A percentile compares a stretch with the other conserved stretches of the same genome.
These are phyloP conservation scores for Pterocarpus macrocarpus DNA, from an alignment of 306 rosid species.

Conservation along the genomic window DNA sequence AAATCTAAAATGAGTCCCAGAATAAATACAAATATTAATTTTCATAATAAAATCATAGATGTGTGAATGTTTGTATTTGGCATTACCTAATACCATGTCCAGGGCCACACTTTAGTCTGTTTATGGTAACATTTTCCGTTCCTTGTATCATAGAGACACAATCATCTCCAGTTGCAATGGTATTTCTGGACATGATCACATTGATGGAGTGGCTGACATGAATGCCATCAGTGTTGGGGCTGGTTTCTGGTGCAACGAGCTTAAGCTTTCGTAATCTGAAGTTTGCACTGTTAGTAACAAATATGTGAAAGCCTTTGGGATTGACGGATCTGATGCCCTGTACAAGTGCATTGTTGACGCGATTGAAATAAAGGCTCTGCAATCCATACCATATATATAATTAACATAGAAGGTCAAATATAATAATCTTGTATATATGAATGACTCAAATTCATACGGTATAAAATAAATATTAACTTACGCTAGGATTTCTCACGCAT, in stretches of 20 bases:
- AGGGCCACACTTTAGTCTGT: slow-evolving; percentile 55
- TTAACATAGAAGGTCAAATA: too few relatives aligned
- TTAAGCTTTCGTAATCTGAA: slow-evolving; percentile 43
- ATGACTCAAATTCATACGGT: neutral
- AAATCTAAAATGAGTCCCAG: too few relatives aligned
- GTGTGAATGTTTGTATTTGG: neutral
- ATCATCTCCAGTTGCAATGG: slow-evolving; percentile 57
- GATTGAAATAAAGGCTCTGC: neutral
- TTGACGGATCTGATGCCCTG: slow-evolving; percentile 36
- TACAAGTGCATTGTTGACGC: neutral
- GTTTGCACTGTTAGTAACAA: slow-evolving; percentile 46
- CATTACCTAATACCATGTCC: slow-evolving; percentile 61
- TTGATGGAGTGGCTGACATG: slow-evolving; percentile 50
- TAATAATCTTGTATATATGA: too few relatives aligned
- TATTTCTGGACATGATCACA: slow-evolving; percentile 21
- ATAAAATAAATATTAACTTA: slow-evolving; percentile 47
- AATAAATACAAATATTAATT: too few relatives aligned
- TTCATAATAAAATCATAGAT: neutral
- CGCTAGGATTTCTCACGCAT: slow-evolving; percentile 68
- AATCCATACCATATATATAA: too few relatives aligned
- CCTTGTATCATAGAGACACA: slow-evolving; percentile 57
- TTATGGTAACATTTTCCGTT: slow-evolving; percentile 36
- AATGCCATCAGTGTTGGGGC: slow-evolving; percentile 64
- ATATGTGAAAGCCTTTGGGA: slow-evolving; percentile 58
- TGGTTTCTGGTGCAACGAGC: slow-evolving; percentile 48